phyloP scores from a whole-genome alignment of 129 eudicot genomes.

The Lonicera japonica region DNA sequence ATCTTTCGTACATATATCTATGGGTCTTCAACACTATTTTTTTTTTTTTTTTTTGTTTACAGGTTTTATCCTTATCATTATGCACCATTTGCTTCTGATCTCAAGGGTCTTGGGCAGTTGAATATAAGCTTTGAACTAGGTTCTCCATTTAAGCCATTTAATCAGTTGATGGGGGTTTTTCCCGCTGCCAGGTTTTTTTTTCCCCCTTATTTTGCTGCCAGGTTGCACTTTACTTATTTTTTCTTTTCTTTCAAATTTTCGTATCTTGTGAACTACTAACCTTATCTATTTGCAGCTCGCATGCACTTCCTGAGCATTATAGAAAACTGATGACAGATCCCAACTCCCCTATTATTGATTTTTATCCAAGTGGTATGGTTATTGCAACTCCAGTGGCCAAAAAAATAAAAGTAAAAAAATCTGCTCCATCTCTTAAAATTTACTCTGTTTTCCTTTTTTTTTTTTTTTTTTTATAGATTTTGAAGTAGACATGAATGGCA shows the following conservation, averaged over 20 bases:
- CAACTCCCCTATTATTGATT: constrained; percentile 31
- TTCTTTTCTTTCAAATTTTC: background rate
- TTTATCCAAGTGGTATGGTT: constrained; percentile 37
- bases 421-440: background rate
- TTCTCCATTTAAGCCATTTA: constrained; percentile 40
- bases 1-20: constrained; percentile 60
- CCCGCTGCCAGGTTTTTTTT: constrained; percentile 47
- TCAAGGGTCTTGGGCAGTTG: constrained; percentile 31
- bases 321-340: constrained; percentile 31
- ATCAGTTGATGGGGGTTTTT: constrained; percentile 39
- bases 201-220: too few species aligned
- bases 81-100: constrained; percentile 48
- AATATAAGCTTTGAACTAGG: constrained; percentile 30
- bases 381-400: background rate
- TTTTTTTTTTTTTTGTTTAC: background rate
- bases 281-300: constrained; percentile 22
- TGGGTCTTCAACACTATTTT: background rate
- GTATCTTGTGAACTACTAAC: constrained; percentile 2
- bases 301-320: constrained; percentile 34
- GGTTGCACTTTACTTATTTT: background rate
- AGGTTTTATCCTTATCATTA: constrained; percentile 52
- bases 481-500: constrained; percentile 42
- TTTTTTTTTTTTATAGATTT: constrained; percentile 33
- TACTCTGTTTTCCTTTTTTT: background rate
- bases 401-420: too few species aligned